These are phyloP conservation scores for Zasmidium angulare DNA, from an alignment of 2,329 filamentous ascomycete species.

Conservation along the genomic window DNA sequence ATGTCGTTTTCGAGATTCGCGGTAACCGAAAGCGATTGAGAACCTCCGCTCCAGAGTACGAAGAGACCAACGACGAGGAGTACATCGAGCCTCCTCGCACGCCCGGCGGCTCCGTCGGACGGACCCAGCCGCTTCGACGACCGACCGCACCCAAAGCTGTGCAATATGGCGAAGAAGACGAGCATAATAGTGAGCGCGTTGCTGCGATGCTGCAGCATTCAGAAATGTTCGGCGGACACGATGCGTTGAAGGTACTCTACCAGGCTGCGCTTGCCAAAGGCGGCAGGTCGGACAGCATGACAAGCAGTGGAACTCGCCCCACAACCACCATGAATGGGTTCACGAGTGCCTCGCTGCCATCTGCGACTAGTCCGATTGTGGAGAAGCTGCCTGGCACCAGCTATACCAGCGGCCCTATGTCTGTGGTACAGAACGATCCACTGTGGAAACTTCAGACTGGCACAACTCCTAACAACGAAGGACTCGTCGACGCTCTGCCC, in stretches of 20 bases:
- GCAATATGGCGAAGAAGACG: constrained; percentile 51
- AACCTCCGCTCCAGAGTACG: constrained; percentile 33
- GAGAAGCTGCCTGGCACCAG: constrained; percentile 18
- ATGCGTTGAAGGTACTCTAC: constrained; percentile 87
- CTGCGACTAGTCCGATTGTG: constrained; percentile 27
- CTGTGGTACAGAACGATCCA: constrained; percentile 23
- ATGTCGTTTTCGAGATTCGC: constrained; percentile 64
- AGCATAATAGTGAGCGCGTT: constrained; percentile 60
- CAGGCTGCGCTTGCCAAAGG: constrained; percentile 64
- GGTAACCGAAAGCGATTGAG: constrained; percentile 68
- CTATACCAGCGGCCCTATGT: constrained; percentile 22
- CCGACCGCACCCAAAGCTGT: constrained; percentile 46
- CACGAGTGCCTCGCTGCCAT: constrained; percentile 21
- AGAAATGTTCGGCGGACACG: constrained; percentile 86
- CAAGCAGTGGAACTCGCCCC: constrained; percentile 28
- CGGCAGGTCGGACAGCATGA: constrained; percentile 48
- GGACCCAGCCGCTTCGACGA: constrained; percentile 65
- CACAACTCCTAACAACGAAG: constrained; percentile 17
- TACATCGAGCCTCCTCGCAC: constrained; percentile 62
- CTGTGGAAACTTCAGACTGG: constrained; percentile 27
- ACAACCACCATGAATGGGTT: constrained; percentile 21
- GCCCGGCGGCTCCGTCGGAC: constrained; percentile 64
- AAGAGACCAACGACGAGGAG: constrained; percentile 49
- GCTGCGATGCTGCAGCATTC: constrained; percentile 59
- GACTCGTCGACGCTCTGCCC: constrained; percentile 25